Conservation (phyloP, 1,139 yeast genomes). For the Yamadazyma songkhlaensis region DNA sequence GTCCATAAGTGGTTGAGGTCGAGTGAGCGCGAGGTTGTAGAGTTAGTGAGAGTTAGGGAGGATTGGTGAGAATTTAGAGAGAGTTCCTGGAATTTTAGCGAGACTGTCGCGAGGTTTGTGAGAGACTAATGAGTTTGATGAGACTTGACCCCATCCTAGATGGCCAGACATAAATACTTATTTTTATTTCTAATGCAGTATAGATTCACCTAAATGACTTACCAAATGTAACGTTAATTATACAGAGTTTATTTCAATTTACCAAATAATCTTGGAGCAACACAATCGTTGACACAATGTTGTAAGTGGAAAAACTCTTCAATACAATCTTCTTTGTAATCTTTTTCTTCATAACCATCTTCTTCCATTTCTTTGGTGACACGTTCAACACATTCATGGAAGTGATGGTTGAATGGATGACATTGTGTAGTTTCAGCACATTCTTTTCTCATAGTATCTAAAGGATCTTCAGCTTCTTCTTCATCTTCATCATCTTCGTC, state of each 20-base stretch:
- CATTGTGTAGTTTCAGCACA: constrained; percentile 69
- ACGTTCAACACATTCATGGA: constrained; percentile 92
- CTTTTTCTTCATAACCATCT: constrained; percentile 72
- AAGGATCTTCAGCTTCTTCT: constrained; percentile 68
- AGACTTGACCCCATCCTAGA: background rate
- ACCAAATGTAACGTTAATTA: background rate
- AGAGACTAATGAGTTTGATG: no score
- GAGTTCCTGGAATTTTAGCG: no score
- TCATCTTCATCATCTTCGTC: constrained; percentile 80
- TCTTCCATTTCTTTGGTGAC: constrained; percentile 85
- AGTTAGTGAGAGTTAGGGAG: background rate
- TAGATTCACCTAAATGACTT: background rate
- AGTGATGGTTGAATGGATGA: constrained; percentile 79
- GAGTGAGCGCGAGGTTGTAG: background rate
- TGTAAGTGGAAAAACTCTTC: constrained; percentile 97
- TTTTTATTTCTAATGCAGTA: constrained; percentile 4
- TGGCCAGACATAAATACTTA: background rate
- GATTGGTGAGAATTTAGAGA: no score
- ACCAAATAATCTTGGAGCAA: constrained; percentile 86
- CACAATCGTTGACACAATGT: constrained; percentile 90
- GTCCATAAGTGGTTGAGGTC: constrained; percentile 1
- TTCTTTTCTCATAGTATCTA: constrained; percentile 64
- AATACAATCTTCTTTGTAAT: constrained; percentile 94
- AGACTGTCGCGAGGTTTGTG: no score
- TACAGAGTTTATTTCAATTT: constrained; percentile 61